Evolutionary conservation across 2,329 filamentous ascomycete species (phyloP), one percentile per base, ranked within the genome.

Genomic region (Fusarium denticulatum): DNA sequence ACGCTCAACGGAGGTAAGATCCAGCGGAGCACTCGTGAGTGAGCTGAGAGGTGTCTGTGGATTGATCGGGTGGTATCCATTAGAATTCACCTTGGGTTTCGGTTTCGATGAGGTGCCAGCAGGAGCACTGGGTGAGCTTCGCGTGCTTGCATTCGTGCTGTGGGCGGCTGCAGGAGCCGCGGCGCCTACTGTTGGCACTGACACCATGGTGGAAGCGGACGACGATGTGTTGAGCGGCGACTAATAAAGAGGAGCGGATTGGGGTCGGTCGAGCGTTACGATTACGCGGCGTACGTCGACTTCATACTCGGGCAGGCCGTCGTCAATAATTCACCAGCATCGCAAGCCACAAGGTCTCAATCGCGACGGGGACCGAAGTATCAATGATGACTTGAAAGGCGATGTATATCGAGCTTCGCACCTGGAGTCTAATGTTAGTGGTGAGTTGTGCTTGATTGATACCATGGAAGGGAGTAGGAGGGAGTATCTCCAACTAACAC

Each of bases 1-100:
- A 79, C 96, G 92, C 85, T 98, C 96, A 69, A 99, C 96, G 2
- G 94, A 97, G 57, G 90, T 91, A 76, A 98, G 85, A 79, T 98
- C 95, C 69, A 99, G 86, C 52, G 94, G 90, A 66, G 85, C 70
- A 74, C 88, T 90, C 45, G 82, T 83, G 84, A 91, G 85, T 37
- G 88, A 86, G 77, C 88, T 90, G 43, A 91, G 83, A 18, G 87
- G 86, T 45, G 83, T 81, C 56, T 86, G 86, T 7, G 86, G 81
- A 66, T 88, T 89, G 39, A 84, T 76, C 15, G 86, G 84, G 71
- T 88, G 86, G 64, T 87, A 86, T 70, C 86, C 86, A 76, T 89
- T 89, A 55, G 86, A 84, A 77, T 86, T 87, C 77, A 87, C 81
- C 70, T 86, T 87, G n/a, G 83, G 79, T 75, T 88, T 89, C n/a